Conservation (phyloP, 768 basidiomycete species). For the Leccinum incarnatum region DNA sequence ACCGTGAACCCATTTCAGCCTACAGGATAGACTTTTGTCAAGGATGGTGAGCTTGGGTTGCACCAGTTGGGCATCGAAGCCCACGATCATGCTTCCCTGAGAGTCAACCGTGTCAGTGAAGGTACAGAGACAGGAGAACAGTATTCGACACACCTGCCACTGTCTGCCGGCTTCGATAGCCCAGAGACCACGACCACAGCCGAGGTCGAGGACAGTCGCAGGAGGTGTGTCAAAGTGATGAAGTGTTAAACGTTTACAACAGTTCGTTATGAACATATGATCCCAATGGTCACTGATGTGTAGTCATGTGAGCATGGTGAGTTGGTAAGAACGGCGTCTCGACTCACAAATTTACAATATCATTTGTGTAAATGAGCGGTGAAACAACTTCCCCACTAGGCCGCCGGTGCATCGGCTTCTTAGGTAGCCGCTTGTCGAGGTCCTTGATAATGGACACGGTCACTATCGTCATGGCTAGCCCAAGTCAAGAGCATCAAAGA, state of each 20-base stretch:
- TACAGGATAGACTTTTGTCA: slow-evolving; percentile 41
- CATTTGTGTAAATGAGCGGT: slow-evolving; percentile 48
- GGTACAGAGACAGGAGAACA: not conserved
- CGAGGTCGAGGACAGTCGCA: slow-evolving; percentile 57
- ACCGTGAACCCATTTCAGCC: slow-evolving; percentile 65
- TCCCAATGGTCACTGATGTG: slow-evolving; percentile 65
- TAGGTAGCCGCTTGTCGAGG: slow-evolving; percentile 44
- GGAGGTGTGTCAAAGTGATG: slow-evolving; percentile 54
- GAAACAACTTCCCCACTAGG: slow-evolving; percentile 51
- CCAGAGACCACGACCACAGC: slow-evolving; percentile 73
- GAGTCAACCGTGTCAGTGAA: slow-evolving; percentile 1
- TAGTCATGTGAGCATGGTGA: slow-evolving; percentile 2
- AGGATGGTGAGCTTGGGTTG: slow-evolving; percentile 48
- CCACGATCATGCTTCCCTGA: slow-evolving; percentile 54
- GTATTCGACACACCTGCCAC: slow-evolving; percentile 55
- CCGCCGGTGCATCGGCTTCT: slow-evolving; percentile 41
- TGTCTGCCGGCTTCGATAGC: slow-evolving; percentile 61
- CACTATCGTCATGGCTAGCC: slow-evolving; percentile 22
- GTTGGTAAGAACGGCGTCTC: not conserved
- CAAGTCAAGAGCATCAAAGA: slow-evolving; percentile 25
- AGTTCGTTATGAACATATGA: slow-evolving; percentile 57
- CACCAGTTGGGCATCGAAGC: slow-evolving; percentile 53
- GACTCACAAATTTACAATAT: slow-evolving; percentile 55
- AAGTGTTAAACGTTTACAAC: slow-evolving; percentile 49
- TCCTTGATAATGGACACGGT: slow-evolving; percentile 34